Evolutionary conservation across 805 yeast species (phyloP).

Genomic region (Yamadazyma insecticola): DNA sequence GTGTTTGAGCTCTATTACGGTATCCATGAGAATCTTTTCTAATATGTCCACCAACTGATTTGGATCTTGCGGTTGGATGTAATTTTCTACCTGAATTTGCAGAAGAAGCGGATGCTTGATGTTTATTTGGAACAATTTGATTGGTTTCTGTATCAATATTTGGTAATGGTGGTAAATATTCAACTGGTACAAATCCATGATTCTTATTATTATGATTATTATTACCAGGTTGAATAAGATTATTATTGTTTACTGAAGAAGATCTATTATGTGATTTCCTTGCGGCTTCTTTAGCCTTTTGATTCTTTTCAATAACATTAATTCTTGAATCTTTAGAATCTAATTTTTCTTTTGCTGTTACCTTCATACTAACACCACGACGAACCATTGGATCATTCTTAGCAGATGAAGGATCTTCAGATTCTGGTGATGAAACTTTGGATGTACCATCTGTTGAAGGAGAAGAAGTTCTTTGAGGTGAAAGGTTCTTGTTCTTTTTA

Average conservation of each 20-base stretch:
- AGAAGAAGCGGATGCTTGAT: constrained; percentile 6
- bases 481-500: constrained; percentile 16
- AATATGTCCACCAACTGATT: constrained; percentile 74
- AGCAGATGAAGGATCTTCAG: constrained; percentile 13
- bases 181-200: constrained; percentile 41
- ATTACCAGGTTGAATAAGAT: no score
- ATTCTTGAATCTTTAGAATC: constrained; percentile 7
- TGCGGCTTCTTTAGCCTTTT: constrained; percentile 13
- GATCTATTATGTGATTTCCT: constrained; percentile 25
- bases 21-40: constrained; percentile 50
- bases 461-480: constrained; percentile 8
- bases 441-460: constrained; percentile 10
- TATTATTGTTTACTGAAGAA: constrained; percentile 21
- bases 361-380: constrained; percentile 58
- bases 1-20: constrained; percentile 5
- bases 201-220: no score
- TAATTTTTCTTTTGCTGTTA: constrained; percentile 52
- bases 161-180: constrained; percentile 42
- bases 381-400: constrained; percentile 45
- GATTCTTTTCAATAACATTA: constrained; percentile 6
- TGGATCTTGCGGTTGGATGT: constrained; percentile 87
- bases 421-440: constrained; percentile 9
- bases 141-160: constrained; percentile 28
- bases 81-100: constrained; percentile 21
- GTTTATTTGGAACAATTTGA: constrained; percentile 11